phyloP scores from a whole-genome alignment of 2,329 filamentous ascomycete genomes.

The Colletotrichum brevisporum region DNA sequence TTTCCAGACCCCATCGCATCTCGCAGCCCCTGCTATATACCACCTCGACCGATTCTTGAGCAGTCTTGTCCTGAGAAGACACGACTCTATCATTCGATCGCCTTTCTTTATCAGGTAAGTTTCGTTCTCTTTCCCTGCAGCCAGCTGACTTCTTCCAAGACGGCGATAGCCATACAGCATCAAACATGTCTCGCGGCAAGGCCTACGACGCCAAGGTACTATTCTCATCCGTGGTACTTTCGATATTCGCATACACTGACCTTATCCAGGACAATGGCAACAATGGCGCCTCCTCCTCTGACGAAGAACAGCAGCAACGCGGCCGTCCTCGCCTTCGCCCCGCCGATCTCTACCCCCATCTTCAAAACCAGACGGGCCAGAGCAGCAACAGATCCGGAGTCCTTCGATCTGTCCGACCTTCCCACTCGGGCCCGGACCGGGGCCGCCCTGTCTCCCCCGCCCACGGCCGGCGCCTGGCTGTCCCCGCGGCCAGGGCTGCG shows the following conservation, averaged over 20 bases:
- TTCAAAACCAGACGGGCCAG: not conserved
- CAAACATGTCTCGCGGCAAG: slow-evolving; percentile 14
- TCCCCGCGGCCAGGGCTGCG: not conserved
- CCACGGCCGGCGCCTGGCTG: not conserved
- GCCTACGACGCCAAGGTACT: slow-evolving; percentile 17
- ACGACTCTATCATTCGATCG: too few relatives aligned
- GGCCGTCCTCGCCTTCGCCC: slow-evolving; percentile 15
- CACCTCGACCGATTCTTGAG: too few relatives aligned
- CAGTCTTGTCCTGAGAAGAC: too few relatives aligned
- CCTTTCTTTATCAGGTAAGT: not conserved
- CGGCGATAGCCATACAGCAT: not conserved
- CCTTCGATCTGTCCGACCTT: not conserved
- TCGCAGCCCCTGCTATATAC: too few relatives aligned
- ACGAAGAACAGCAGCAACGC: slow-evolving; percentile 14
- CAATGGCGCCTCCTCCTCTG: too few relatives aligned
- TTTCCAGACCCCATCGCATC: too few relatives aligned
- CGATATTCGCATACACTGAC: not conserved
- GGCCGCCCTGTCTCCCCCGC: not conserved
- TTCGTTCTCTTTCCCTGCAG: not conserved
- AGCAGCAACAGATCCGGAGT: not conserved
- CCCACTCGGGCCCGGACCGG: not conserved
- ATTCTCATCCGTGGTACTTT: not conserved
- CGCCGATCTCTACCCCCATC: not conserved
- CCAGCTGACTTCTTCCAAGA: not conserved
- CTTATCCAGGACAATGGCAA: not conserved